Evolutionary conservation across 345 rosid genomes (phyloP), one percentile per base, ranked within the genome.

Genomic region (Linum usitatissimum): DNA sequence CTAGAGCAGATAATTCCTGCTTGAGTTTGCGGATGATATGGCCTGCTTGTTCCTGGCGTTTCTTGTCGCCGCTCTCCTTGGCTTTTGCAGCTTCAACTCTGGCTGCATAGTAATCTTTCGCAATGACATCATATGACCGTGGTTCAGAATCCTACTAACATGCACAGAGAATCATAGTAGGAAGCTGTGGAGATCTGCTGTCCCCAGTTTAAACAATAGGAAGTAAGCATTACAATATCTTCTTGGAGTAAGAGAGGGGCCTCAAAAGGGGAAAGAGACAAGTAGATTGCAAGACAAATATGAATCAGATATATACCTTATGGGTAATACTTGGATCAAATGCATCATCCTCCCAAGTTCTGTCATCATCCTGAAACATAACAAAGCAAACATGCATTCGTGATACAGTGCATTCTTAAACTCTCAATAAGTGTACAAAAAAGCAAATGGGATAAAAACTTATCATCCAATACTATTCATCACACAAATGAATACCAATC

Each of bases 1-100:
- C 98, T 77, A 85, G 80, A 70, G 86, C 84, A 71, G 90, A 75
- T 72, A 91, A 77, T 76, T 91, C 96, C 73, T 84, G 92, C 86
- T 91, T 91, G 72, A 91, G 87, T 78, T 82, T 77, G 68, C 84
- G 83, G 69, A 91, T 86, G 23, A 70, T 73, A 60, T 66, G 65
- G 69, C 96, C 88, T 28, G 92, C 88, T 71, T 66, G 77, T 66
- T 80, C 90, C 79, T 88, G 90, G 51, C 83, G 77, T 57, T 70
- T 80, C 74, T 84, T 88, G 76, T 91, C 92, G 64, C 77, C 68
- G 54, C 73, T 81, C 58, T 77, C 87, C 80, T 91, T 91, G 68
- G 98, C 92, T 73, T 75, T 76, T 68, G 81, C 56, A 71, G 96
- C 98, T 65, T 91, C 88, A 59, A 69, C 68, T 39, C 98, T 80